Evolutionary conservation across 345 rosid genomes (phyloP).

Genomic region (Firmiana major): DNA sequence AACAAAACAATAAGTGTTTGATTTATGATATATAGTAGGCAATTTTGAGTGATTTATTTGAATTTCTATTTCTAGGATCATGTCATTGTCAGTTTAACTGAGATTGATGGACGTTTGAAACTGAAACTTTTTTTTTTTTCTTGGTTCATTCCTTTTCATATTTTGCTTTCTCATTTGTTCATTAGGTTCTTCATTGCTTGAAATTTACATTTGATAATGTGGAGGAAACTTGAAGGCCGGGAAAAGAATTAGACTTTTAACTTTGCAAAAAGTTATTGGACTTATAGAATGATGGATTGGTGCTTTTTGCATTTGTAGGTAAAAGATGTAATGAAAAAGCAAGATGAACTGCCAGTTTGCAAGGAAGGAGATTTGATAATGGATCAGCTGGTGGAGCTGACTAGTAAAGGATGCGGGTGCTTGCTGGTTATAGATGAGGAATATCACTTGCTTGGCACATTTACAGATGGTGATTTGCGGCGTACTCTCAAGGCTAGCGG

Average conservation of each 20-base stretch:
- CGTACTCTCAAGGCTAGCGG: conserved; percentile 86
- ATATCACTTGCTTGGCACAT: conserved; percentile 73
- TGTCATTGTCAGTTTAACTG: not conserved
- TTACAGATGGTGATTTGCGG: conserved; percentile 92
- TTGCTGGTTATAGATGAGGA: conserved; percentile 71
- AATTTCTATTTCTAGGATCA: conserved; percentile 1
- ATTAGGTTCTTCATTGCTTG: not conserved
- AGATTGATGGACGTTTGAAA: not conserved
- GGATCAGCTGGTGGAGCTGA: conserved; percentile 92
- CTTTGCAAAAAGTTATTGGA: not conserved
- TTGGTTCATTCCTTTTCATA: not conserved
- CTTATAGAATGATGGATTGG: not conserved
- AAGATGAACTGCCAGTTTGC: conserved; percentile 85
- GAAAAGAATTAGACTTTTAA: not conserved
- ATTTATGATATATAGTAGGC: too few species aligned
- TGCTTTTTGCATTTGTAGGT: conserved; percentile 41
- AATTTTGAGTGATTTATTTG: not conserved
- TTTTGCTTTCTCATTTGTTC: not conserved
- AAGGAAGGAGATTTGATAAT: conserved; percentile 84
- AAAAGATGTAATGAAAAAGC: conserved; percentile 87
- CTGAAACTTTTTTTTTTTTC: not conserved
- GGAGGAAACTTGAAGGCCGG: conserved; percentile 3
- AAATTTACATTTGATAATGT: not conserved
- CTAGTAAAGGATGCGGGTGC: conserved; percentile 95
- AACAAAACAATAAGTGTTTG: not conserved